Evolutionary conservation across 176 grass and related monocot genomes (phyloP), one percentile per base, ranked within the genome.

Genomic region (Eleusine coracana): DNA sequence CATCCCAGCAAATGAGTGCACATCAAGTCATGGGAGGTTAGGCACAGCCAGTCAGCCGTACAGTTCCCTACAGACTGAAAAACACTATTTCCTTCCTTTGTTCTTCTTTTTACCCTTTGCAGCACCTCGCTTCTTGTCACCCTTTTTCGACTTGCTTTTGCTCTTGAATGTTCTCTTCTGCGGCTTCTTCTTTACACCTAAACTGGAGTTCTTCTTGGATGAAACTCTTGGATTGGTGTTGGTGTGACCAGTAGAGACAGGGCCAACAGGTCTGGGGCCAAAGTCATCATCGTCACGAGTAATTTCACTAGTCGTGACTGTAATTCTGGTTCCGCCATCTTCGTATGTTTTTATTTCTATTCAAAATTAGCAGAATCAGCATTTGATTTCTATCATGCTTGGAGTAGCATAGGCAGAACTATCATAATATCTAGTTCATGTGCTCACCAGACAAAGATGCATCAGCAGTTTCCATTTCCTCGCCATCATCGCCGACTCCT

Each of bases 271-370:
- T 71, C 68, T 85, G 3, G 27, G 82, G 50, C 63, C 64, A 60
- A 82, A 11, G 59, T 91, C 79, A 20, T 87, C 76, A 20, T 92
- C 85, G 59, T 84, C 80, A 6, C 17, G 23, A 48, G 85, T 79
- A 61, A 99, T 90, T 84, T 93, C 91, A 21, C 93, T 79, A 16
- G 91, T 96, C 17, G 91, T 93, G 74, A 99, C 96, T 28, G 82
- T 88, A 69, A 96, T 88, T 54, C 72, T 99, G 21, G 93, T 90
- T 23, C 62, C 70, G 0, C 63, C 84, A 78, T 90, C 93, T 90
- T 99, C 93, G 20, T 99, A 99, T 2, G 87, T 92, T 76, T 86
- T 99, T 62, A 77, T 92, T 83, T 99, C 96, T 99, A 77, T 5
- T 70, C 5, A 80, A 6, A 41, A 78, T 25, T 34, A 40, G 14